Conservation (phyloP, 768 basidiomycete genomes). For the Amanita polypyramis region DNA sequence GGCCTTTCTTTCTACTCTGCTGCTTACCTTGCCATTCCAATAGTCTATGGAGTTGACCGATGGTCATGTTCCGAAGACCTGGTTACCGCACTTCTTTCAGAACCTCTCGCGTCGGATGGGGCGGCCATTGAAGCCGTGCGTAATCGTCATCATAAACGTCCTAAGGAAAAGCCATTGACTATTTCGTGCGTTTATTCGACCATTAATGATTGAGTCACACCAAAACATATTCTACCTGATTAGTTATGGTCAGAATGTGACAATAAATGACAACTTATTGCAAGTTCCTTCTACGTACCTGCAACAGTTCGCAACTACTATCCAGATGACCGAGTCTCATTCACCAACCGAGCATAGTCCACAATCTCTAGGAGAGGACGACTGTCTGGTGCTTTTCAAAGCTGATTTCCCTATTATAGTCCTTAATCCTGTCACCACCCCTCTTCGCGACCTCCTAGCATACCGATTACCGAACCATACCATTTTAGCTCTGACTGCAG, state of each 20-base stretch:
- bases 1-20: conserved; percentile 5
- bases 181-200: conserved; percentile 29
- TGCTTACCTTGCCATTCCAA: background rate
- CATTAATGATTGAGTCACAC: background rate
- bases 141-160: conserved; percentile 34
- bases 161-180: conserved; percentile 18
- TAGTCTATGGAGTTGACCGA: conserved; percentile 52
- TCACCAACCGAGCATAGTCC: background rate
- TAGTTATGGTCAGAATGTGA: background rate
- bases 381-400: conserved; percentile 22
- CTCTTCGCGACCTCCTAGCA: conserved; percentile 25
- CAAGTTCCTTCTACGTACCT: conserved; percentile 22
- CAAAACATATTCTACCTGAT: background rate
- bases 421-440: conserved; percentile 47
- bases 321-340: conserved; percentile 36
- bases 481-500: conserved; percentile 10
- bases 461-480: conserved; percentile 5
- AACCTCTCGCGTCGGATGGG: conserved; percentile 53
- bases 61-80: conserved; percentile 45
- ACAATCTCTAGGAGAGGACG: background rate
- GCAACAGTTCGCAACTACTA: conserved; percentile 38
- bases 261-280: background rate
- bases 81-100: conserved; percentile 59
- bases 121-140: conserved; percentile 31
- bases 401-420: conserved; percentile 60